Base-by-base conservation (phyloP, 225 moss, liverwort and hornwort genomes). In the Antitrichia curtipendula region DNA sequence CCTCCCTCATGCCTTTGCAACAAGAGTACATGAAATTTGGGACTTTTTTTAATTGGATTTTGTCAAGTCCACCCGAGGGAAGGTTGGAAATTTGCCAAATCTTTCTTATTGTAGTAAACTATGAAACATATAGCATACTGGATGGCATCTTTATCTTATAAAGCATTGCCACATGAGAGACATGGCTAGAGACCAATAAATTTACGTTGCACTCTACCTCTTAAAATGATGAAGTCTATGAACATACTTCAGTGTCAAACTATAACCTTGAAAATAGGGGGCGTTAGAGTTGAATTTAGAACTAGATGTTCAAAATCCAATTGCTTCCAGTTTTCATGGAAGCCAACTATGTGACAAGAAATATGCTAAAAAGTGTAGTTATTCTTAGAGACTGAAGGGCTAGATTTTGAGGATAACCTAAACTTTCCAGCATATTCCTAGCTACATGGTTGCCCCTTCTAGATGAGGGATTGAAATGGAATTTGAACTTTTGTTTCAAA, bases 151-250 rank as follows among this genome's bases (percentile, higher is more conserved):
- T 73, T 25, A 13, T 32, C 3, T 32, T 12, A 32, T 7, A 32
- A 49, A 32, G 32, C 20, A 74, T 49, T 1, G 4, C 12, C 5
- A 8, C 49, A 20, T 12, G 20, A 32, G 0, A 2, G 2, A 16
- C 19, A 49, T 20, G 49, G 8, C 1, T 31, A 0, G 4, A 74
- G 32, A 49, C 19, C 32, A 20, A 31, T 7, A 74, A 74, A 32
- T 19, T 47, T 28, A 29, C 0, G 2, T 0, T 31, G 0, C 18
- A 2, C 0, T 18, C 7, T 78, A 28, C 78, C 4, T 53, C 3
- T 71, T 41, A 53, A 13, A 56, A 59, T 4, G 31, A 36, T 23
- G 24, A 32, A 53, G 49, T 21, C 6, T 53, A 53, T 10, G 14
- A 50, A 3, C 5, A 76, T 77, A 16, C 5, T 77, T n/a, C 1